A percentile compares a stretch with the other conserved stretches of the same genome.
These are phyloP conservation scores for Stephania yunnanensis DNA, from an alignment of 164 flowering plant species.

Conservation along the genomic window DNA sequence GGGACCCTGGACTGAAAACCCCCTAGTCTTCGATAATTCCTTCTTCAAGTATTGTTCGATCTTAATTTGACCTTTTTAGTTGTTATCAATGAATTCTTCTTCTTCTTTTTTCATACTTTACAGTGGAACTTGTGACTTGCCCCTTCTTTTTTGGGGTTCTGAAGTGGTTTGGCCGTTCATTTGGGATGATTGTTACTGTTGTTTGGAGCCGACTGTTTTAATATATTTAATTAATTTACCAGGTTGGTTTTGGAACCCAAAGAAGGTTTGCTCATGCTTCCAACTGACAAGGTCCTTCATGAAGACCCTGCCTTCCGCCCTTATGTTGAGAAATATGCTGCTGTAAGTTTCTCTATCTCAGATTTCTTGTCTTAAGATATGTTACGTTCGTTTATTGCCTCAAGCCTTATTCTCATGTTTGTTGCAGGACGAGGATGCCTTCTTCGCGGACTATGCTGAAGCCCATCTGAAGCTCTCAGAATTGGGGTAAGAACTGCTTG, in stretches of 20 bases:
- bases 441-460: constrained; percentile 34
- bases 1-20: constrained; percentile 56
- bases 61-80: neutral
- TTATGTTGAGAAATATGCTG: constrained; percentile 49
- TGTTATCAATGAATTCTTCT: no score
- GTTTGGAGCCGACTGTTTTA: neutral
- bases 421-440: constrained; percentile 34
- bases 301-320: constrained; percentile 48
- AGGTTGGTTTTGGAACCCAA: constrained; percentile 48
- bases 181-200: neutral
- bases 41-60: constrained; percentile 37
- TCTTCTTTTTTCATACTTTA: no score
- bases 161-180: neutral
- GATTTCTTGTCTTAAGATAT: neutral
- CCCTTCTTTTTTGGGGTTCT: neutral
- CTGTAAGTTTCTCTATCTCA: constrained; percentile 16
- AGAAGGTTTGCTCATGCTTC: constrained; percentile 48
- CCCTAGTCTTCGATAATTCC: constrained; percentile 52
- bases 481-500: constrained; percentile 26
- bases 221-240: constrained; percentile 15
- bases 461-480: constrained; percentile 41
- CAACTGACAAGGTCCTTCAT: constrained; percentile 45
- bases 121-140: neutral
- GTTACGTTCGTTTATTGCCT: neutral
- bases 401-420: neutral